These are phyloP conservation scores for Penicillium expansum DNA, from an alignment of 2,329 filamentous ascomycete genomes.

Conservation along the genomic window DNA sequence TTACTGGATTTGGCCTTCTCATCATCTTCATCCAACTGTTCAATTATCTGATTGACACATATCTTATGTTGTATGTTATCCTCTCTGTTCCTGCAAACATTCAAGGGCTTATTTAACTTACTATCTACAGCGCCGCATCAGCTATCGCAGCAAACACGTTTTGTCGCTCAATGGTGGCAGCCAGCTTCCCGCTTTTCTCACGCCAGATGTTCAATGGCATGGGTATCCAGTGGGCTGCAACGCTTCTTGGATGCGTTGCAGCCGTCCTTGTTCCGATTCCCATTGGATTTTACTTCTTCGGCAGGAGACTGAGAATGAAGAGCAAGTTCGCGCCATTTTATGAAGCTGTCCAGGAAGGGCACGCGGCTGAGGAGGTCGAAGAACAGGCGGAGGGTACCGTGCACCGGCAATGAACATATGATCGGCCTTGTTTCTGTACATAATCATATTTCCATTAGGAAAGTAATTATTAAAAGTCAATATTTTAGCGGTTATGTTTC, in stretches of 20 bases:
- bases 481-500: background rate
- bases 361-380: constrained; percentile 26
- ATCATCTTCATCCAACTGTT: constrained; percentile 57
- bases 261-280: constrained; percentile 40
- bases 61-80: constrained; percentile 52
- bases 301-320: constrained; percentile 23
- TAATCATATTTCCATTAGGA: background rate
- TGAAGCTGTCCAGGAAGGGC: constrained; percentile 49
- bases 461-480: constrained; percentile 1
- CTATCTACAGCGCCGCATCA: constrained; percentile 43
- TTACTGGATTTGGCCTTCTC: constrained; percentile 58
- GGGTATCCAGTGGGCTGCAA: constrained; percentile 37
- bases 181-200: constrained; percentile 54
- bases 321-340: constrained; percentile 38
- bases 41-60: constrained; percentile 60
- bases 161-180: constrained; percentile 51
- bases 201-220: constrained; percentile 53
- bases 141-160: constrained; percentile 58
- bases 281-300: constrained; percentile 37
- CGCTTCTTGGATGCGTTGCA: constrained; percentile 39
- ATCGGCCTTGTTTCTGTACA: background rate
- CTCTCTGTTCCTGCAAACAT: background rate
- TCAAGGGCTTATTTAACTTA: constrained; percentile 5
- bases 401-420: background rate
- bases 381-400: constrained; percentile 2